Conservation (phyloP, 192 early-diverging fungal genomes). For the Coemansia sp. region DNA sequence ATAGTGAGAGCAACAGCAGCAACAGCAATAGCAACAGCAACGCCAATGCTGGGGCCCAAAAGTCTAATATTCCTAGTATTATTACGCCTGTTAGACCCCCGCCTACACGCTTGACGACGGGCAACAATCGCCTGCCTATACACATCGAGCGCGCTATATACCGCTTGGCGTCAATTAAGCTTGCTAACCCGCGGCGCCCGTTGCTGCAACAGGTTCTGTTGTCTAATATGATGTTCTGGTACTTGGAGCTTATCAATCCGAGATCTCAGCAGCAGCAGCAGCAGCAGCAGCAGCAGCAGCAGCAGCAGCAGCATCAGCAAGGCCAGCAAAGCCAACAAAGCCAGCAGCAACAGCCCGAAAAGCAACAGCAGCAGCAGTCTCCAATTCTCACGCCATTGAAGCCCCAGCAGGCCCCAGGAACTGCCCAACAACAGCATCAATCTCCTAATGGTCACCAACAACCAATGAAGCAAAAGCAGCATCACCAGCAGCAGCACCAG, state of each 20-base stretch:
- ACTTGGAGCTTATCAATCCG: constrained; percentile 69
- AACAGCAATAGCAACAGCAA: constrained; percentile 10
- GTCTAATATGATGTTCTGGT: constrained; percentile 85
- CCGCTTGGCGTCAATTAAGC: constrained; percentile 70
- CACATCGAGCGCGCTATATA: constrained; percentile 79
- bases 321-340: constrained; percentile 8
- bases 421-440: background rate
- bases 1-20: constrained; percentile 9
- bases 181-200: constrained; percentile 74
- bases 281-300: constrained; percentile 22
- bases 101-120: constrained; percentile 38
- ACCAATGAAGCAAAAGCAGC: constrained; percentile 12
- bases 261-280: constrained; percentile 39
- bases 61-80: constrained; percentile 55
- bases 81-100: constrained; percentile 48
- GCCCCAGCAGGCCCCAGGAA: constrained; percentile 6
- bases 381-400: background rate
- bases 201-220: constrained; percentile 73
- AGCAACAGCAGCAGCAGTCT: constrained; percentile 9
- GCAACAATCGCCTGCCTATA: constrained; percentile 62
- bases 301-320: constrained; percentile 14
- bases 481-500: constrained; percentile 4
- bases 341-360: constrained; percentile 1
- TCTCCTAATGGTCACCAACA: constrained; percentile 4
- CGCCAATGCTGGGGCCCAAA: constrained; percentile 13